These are phyloP conservation scores for Protoeuglena noctilucae DNA, from an alignment of 139 green algal species.

Conservation along the genomic window DNA sequence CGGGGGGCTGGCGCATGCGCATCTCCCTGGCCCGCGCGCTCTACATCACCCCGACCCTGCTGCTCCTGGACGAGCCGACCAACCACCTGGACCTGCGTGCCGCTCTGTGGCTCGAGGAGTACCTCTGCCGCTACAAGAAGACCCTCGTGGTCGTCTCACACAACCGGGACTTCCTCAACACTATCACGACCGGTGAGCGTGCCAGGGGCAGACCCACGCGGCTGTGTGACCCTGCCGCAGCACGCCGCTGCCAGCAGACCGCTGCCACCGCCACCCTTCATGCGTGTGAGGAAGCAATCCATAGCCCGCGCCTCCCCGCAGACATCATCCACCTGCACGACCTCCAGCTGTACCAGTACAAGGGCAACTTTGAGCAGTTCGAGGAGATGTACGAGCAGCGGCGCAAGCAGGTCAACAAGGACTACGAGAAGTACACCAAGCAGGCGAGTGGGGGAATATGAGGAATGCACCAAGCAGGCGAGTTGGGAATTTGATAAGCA, in stretches of 20 bases:
- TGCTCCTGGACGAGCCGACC: conserved; percentile 97
- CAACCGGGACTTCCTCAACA: conserved; percentile 97
- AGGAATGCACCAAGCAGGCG: too few relatives aligned
- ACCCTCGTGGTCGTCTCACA: conserved; percentile 96
- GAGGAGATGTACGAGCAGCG: conserved; percentile 99
- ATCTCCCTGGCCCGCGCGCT: conserved; percentile 95
- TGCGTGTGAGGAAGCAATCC: too few relatives aligned
- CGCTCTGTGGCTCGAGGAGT: conserved; percentile 75
- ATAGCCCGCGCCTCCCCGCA: not conserved
- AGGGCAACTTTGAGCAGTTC: conserved; percentile 81
- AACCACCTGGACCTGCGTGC: conserved; percentile 96
- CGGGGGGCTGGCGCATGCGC: conserved; percentile 92
- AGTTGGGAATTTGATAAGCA: too few relatives aligned
- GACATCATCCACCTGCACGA: conserved; percentile 99
- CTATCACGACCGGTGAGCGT: conserved; percentile 86
- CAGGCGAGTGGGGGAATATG: too few relatives aligned
- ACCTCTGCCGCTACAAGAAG: conserved; percentile 93
- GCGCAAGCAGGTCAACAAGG: conserved; percentile 77
- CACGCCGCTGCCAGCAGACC: too few relatives aligned
- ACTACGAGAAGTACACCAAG: conserved; percentile 61
- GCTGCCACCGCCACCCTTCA: too few relatives aligned
- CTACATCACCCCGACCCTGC: conserved; percentile 94
- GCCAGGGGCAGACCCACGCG: too few relatives aligned
- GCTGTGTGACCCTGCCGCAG: too few relatives aligned
- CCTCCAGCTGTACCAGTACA: conserved; percentile 81